Conservation (phyloP, 2,329 filamentous ascomycete species). For the Xylariaceae sp. region DNA sequence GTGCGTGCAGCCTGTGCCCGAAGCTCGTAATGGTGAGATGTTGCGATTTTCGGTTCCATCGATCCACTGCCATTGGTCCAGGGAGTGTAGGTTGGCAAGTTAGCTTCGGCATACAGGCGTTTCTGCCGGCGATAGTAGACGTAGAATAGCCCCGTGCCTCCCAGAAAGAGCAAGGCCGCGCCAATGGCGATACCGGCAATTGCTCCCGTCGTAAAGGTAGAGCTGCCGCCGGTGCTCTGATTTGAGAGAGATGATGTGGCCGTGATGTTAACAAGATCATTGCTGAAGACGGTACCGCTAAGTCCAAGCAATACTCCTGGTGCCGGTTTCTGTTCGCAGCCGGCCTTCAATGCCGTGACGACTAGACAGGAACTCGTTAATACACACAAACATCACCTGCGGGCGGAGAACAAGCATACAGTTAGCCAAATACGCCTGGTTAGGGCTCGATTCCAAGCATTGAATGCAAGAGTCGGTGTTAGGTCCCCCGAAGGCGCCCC, state of each 20-base stretch:
- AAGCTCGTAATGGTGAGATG: constrained; percentile 27
- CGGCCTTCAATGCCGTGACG: constrained; percentile 42
- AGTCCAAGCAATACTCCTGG: constrained; percentile 38
- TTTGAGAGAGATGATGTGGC: too few species aligned
- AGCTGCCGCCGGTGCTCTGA: too few species aligned
- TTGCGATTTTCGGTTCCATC: constrained; percentile 10
- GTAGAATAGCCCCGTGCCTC: constrained; percentile 40
- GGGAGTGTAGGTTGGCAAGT: constrained; percentile 27
- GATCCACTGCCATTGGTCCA: too few species aligned
- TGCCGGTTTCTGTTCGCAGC: constrained; percentile 42
- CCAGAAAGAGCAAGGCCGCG: constrained; percentile 39
- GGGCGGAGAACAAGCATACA: constrained; percentile 34
- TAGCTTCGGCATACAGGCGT: constrained; percentile 27
- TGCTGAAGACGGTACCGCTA: constrained; percentile 40
- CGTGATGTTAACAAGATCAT: constrained; percentile 38
- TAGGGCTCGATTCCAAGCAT: constrained; percentile 39
- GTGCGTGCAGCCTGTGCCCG: too few species aligned
- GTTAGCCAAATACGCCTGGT: constrained; percentile 44
- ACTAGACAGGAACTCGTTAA: too few species aligned
- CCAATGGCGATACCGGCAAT: constrained; percentile 51
- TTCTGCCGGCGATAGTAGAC: constrained; percentile 45
- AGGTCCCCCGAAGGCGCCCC: constrained; percentile 35
- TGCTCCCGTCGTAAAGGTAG: constrained; percentile 43
- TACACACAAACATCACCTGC: background rate
- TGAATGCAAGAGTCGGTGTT: too few species aligned